Base-by-base conservation (phyloP, 768 basidiomycete genomes). In the Leccinum subtestaceum region DNA sequence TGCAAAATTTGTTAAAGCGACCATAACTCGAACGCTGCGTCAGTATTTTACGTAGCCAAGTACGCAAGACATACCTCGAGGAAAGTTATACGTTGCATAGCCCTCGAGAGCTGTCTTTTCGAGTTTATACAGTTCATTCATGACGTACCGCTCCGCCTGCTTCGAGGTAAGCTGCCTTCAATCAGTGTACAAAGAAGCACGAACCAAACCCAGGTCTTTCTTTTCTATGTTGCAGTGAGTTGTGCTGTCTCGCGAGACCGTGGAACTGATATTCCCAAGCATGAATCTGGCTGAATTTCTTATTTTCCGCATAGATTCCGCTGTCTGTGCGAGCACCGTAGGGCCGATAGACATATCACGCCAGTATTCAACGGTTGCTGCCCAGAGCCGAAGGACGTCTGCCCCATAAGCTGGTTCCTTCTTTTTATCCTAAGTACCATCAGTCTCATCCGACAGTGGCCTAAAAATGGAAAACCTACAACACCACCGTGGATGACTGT, bases 371-470 rank as follows among this genome's bases (percentile, higher is more conserved):
- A 92, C 88, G 0, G 91, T 89, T 3, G 94, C 95, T 10, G 84
- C 90, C 96, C 96, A 99, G 7, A 96, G 77, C 7, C 96, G 83
- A 32, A 98, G 80, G 2, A 89, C 82, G 67, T 98, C 95, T 8
- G 91, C 80, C 2, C 96, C 95, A 71, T 93, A 91, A 0, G 84
- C 87, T 0, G 93, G 89, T 51, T 89, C 78, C 60, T 81, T 86
- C 66, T 84, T 88, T 69, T 79, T 77, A 66, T 89, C 75, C 88
- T 92, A 10, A 38, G 31, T 38, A 17, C 23, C 32, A 58, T 61
- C 49, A 63, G 38, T 45, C 49, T 12, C 46, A 15, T n/a, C 7
- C 10, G 40, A 25, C 49, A 17, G 43, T 1, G 15, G 17, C n/a
- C 4, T 59, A 31, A 8, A 55, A 9, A 27, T 54, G 5, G 15